phyloP scores from a whole-genome alignment of 2,329 filamentous ascomycete species.

The Ceratocystis albifundus region DNA sequence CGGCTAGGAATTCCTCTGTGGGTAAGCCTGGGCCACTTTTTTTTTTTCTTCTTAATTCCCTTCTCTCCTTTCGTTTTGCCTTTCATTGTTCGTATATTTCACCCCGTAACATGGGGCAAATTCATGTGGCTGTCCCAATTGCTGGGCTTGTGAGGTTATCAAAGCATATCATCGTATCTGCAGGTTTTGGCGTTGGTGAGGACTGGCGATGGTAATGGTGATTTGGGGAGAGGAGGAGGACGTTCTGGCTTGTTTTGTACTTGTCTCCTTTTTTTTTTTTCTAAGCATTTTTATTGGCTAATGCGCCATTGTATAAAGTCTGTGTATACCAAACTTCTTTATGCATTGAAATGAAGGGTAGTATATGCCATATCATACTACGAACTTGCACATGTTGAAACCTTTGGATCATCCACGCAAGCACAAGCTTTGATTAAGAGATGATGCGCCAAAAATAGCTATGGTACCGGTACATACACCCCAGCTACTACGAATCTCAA shows the following conservation, averaged over 20 bases:
- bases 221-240: background rate
- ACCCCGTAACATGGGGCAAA: background rate
- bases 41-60: background rate
- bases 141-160: background rate
- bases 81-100: slow-evolving; percentile 1
- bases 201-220: background rate
- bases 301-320: background rate
- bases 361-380: no score
- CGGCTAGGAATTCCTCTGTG: background rate
- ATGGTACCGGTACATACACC: background rate
- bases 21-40: background rate
- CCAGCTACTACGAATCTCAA: background rate
- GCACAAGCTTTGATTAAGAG: no score
- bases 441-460: background rate
- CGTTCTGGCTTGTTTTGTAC: background rate
- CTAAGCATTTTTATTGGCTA: background rate
- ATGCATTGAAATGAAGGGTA: background rate
- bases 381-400: no score
- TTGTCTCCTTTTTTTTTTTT: background rate
- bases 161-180: background rate
- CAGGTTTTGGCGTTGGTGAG: background rate
- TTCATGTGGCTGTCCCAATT: background rate
- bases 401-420: no score
- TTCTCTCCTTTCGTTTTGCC: background rate
- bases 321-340: background rate